phyloP scores from a whole-genome alignment of 164 flowering plant genomes.

The Cinnamomum micranthum region DNA sequence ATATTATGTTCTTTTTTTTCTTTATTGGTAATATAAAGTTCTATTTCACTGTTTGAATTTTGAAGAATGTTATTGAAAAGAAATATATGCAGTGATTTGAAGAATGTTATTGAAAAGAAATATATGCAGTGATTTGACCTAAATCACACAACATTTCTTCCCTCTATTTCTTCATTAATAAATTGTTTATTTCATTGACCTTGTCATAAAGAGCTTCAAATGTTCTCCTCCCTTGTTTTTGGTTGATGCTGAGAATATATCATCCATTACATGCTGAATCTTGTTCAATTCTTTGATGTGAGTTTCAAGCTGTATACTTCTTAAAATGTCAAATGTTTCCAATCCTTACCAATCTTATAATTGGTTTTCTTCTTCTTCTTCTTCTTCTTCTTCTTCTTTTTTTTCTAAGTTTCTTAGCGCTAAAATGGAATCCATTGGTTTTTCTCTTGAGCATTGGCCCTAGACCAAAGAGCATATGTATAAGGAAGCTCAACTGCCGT shows the following conservation, averaged over 20 bases:
- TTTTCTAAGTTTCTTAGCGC: no score
- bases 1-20: background rate
- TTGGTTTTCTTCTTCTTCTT: no score
- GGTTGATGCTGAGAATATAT: no score
- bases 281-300: background rate
- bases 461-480: no score
- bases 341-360: no score
- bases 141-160: background rate
- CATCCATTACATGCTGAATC: background rate
- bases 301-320: background rate
- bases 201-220: background rate
- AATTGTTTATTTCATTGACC: background rate
- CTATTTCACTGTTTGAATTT: background rate
- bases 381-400: no score
- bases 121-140: background rate
- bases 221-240: background rate
- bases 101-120: no score
- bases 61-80: background rate
- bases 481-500: no score
- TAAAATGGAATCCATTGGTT: no score
- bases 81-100: background rate
- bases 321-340: no score
- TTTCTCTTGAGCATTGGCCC: no score
- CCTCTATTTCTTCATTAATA: background rate
- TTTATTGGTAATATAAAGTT: no score